These are phyloP conservation scores for Fennellomyces sp. DNA, from an alignment of 371 early-diverging fungal species.

Conservation along the genomic window DNA sequence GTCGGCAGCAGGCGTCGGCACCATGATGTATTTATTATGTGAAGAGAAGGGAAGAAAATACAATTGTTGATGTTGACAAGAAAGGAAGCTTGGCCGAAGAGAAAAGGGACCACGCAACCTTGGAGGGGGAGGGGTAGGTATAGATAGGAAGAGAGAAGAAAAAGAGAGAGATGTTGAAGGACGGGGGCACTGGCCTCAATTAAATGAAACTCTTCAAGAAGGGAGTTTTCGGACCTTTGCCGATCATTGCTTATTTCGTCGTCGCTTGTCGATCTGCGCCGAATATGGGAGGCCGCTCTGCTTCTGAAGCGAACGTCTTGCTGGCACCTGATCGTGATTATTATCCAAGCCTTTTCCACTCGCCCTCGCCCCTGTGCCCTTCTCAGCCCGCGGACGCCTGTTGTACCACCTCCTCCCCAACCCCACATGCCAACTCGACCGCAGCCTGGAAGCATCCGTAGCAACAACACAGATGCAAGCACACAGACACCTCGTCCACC, in stretches of 20 bases:
- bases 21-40: slow-evolving; percentile 17
- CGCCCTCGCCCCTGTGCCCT: too few relatives aligned
- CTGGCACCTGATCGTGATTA: too few relatives aligned
- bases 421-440: too few relatives aligned
- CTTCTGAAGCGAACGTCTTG: too few relatives aligned
- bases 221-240: slow-evolving; percentile 1
- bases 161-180: not conserved
- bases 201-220: not conserved
- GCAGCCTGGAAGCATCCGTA: too few relatives aligned
- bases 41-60: slow-evolving; percentile 8
- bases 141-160: slow-evolving; percentile 1
- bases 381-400: too few relatives aligned
- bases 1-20: slow-evolving; percentile 23
- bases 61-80: slow-evolving; percentile 2
- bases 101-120: slow-evolving; percentile 3
- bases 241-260: slow-evolving; percentile 4
- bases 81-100: not conserved
- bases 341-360: too few relatives aligned
- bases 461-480: too few relatives aligned
- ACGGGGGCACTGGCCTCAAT: slow-evolving; percentile 2
- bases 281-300: not conserved
- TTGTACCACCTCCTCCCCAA: too few relatives aligned
- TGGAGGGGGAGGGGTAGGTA: not conserved
- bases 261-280: not conserved
- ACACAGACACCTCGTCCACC: too few relatives aligned